Base-by-base conservation (phyloP, 2,329 filamentous ascomycete genomes). In the Aureobasidium sp. region DNA sequence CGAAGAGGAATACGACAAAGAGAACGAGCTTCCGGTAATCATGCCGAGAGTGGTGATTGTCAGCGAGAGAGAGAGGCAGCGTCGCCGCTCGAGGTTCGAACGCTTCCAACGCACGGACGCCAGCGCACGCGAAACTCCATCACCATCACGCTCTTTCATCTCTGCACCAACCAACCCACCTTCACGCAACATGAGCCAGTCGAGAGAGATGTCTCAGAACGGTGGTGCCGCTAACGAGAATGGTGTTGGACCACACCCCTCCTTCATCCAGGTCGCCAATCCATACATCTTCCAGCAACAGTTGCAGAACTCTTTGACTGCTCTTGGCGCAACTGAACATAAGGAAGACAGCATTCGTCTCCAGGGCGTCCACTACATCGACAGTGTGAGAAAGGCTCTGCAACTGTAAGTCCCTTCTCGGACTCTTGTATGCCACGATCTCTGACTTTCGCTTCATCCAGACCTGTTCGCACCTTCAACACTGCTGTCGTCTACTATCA, bases 401-500 rank as follows among this genome's bases (percentile, higher is more conserved):
- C 87, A 89, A 66, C 76, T 99, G 87, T 94, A 77, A 68, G 86
- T 77, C 17, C 1, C 4, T 55, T 47, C 29, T 17, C 13, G 11
- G 2, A 17, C 3, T 1, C 1, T 19, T n/a, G 7, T 27, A 29
- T 35, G 8, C 25, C 31, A n/a, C 25, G 19, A 43, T 58, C 25
- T 45, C n/a, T 55, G 40, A 62, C 31, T 62, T 40, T 65, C 21
- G 21, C 45, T 21, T 6, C 29, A 13, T 46, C 13, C 63, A 92
- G 89, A 47, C 94, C 94, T 1, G 85, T 96, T 25, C 87, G 89
- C 62, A 97, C 94, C 0, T 96, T 90, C 73, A 89, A 93, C 67
- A 95, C 93, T 0, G 94, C 94, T 0, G 90, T 88, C 64, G 86
- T 89, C 17, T 96, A 96, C 72, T 99, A 92, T 71, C 93, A 97